Conservation (phyloP, 2,329 filamentous ascomycete genomes). For the Arthrobotrys entomopaga region DNA sequence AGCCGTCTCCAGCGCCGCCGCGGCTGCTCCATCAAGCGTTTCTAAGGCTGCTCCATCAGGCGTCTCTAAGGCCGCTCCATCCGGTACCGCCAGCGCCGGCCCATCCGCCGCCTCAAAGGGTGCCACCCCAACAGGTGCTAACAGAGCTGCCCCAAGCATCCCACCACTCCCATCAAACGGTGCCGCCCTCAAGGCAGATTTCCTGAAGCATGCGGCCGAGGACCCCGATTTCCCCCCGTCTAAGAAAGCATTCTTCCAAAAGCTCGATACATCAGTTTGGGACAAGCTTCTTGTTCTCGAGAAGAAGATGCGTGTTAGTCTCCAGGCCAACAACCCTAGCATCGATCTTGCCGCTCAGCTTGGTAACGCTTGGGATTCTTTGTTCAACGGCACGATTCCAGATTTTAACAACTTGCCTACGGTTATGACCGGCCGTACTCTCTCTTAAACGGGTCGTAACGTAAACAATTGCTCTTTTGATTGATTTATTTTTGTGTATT, state of each 20-base stretch:
- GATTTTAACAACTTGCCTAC: conserved; percentile 13
- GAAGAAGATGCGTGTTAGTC: conserved; percentile 1
- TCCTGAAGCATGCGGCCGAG: background rate
- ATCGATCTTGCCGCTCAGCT: background rate
- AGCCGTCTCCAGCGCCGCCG: background rate
- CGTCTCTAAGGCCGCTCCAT: background rate
- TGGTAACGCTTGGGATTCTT: conserved; percentile 1
- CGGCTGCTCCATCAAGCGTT: background rate
- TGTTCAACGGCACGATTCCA: conserved; percentile 11
- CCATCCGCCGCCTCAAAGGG: background rate
- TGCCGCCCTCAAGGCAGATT: background rate
- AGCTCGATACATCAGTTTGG: background rate
- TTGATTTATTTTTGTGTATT: no score
- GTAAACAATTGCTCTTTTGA: no score
- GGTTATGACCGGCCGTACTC: background rate
- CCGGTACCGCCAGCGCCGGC: background rate
- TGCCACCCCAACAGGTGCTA: background rate
- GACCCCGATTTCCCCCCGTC: background rate
- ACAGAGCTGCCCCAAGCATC: background rate
- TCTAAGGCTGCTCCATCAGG: background rate
- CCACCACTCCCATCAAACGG: background rate
- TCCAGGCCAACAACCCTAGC: background rate
- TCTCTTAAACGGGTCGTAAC: no score
- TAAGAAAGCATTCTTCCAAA: conserved; percentile 1
- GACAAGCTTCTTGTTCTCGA: conserved; percentile 9